These are phyloP conservation scores for Penicillium crustosum DNA, from an alignment of 2,329 filamentous ascomycete genomes.

Conservation along the genomic window DNA sequence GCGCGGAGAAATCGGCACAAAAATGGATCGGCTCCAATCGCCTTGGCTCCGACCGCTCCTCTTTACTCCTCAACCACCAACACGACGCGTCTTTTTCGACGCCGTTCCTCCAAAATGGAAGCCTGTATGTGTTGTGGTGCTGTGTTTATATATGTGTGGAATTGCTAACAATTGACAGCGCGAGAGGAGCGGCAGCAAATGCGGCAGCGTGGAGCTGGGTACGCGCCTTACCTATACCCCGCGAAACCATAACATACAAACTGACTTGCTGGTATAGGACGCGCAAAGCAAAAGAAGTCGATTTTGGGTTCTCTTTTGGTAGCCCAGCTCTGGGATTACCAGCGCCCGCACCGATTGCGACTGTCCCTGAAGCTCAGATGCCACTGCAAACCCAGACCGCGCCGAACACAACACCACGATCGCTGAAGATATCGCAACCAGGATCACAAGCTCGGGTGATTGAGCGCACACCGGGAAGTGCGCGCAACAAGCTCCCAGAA, in stretches of 20 bases:
- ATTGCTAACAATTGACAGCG: slow-evolving; percentile 35
- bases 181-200: slow-evolving; percentile 57
- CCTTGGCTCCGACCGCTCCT: slow-evolving; percentile 20
- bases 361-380: slow-evolving; percentile 19
- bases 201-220: slow-evolving; percentile 60
- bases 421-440: slow-evolving; percentile 18
- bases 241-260: slow-evolving; percentile 28
- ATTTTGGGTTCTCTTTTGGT: slow-evolving; percentile 54
- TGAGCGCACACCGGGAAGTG: slow-evolving; percentile 32
- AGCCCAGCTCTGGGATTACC: slow-evolving; percentile 25
- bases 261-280: slow-evolving; percentile 36
- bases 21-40: slow-evolving; percentile 27
- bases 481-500: slow-evolving; percentile 33
- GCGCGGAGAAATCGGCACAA: slow-evolving; percentile 29
- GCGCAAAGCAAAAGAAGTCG: slow-evolving; percentile 48
- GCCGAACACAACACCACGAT: slow-evolving; percentile 13
- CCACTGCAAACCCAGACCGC: slow-evolving; percentile 21
- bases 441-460: slow-evolving; percentile 13
- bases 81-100: slow-evolving; percentile 37
- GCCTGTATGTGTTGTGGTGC: slow-evolving; percentile 33
- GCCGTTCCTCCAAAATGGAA: slow-evolving; percentile 39
- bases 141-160: neutral
- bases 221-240: slow-evolving; percentile 36
- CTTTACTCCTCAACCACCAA: slow-evolving; percentile 23
- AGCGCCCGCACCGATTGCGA: slow-evolving; percentile 28